Evolutionary conservation across 192 early-diverging fungal species (phyloP).

Genomic region (Dissophora ornata): DNA sequence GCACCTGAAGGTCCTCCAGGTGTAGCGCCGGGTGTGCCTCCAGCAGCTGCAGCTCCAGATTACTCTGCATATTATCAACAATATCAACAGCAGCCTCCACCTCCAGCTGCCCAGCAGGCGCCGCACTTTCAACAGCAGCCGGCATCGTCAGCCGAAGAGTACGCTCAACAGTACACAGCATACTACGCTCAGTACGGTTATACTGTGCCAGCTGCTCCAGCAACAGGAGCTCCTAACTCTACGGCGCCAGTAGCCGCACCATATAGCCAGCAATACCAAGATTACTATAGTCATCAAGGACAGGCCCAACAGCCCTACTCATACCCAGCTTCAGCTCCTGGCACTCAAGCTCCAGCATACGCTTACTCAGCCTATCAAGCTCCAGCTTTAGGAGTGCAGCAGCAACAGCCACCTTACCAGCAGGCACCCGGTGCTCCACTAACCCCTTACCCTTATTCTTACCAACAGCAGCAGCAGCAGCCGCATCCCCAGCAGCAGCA

Average conservation of each 20-base stretch:
- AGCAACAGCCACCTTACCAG: slow-evolving; percentile 2
- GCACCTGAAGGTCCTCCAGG: slow-evolving; percentile 2
- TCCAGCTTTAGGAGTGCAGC: slow-evolving; percentile 3
- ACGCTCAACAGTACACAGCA: slow-evolving; percentile 53
- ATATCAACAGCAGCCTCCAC: slow-evolving; percentile 22
- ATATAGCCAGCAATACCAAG: slow-evolving; percentile 23
- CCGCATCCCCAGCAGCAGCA: slow-evolving; percentile 7
- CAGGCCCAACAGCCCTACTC: slow-evolving; percentile 20
- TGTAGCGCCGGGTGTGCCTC: slow-evolving; percentile 5
- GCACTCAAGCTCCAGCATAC: slow-evolving; percentile 33
- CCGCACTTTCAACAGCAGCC: slow-evolving; percentile 10
- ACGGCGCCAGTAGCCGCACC: slow-evolving; percentile 22
- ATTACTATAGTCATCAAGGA: slow-evolving; percentile 37
- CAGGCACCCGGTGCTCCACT: slow-evolving; percentile 28
- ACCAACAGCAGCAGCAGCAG: slow-evolving; percentile 20
- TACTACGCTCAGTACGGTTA: slow-evolving; percentile 48
- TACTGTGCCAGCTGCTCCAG: slow-evolving; percentile 1
- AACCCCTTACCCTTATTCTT: slow-evolving; percentile 47
- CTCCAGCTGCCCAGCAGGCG: neutral
- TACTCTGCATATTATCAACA: slow-evolving; percentile 50
- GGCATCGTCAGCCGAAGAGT: slow-evolving; percentile 24
- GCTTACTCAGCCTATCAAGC: slow-evolving; percentile 18
- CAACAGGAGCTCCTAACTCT: slow-evolving; percentile 19
- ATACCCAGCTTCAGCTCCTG: slow-evolving; percentile 28
- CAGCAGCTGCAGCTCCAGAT: slow-evolving; percentile 16